Evolutionary conservation across 495 filamentous ascomycete genomes (phyloP).

Genomic region (Chaetomium tenue): DNA sequence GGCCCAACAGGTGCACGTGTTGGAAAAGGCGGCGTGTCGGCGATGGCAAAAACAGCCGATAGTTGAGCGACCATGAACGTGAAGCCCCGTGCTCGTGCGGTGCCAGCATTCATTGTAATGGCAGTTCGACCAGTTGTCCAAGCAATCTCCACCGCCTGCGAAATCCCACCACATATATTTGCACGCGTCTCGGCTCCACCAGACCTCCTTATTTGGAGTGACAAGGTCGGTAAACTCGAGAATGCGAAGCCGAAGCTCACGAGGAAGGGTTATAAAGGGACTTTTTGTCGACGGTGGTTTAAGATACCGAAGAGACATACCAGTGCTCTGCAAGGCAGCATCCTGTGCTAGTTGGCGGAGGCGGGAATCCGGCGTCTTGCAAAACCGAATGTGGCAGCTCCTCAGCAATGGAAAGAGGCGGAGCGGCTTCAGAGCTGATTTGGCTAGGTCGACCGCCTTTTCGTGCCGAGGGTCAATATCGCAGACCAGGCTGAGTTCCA

Average conservation of each 20-base stretch:
- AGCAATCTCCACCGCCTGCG: not conserved
- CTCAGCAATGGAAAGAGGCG: not conserved
- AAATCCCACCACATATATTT: not conserved
- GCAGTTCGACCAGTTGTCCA: not conserved
- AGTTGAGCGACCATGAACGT: not conserved
- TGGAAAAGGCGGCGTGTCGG: slow-evolving; percentile 13
- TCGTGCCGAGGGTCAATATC: slow-evolving; percentile 7
- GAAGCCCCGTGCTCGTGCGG: not conserved
- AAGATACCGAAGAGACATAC: not conserved
- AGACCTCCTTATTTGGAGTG: slow-evolving; percentile 21
- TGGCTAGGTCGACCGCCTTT: not conserved
- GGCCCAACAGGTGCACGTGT: slow-evolving; percentile 17
- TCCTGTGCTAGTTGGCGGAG: slow-evolving; percentile 5
- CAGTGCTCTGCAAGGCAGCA: not conserved
- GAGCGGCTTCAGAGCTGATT: not conserved
- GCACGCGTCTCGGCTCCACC: slow-evolving; percentile 7
- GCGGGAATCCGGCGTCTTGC: not conserved
- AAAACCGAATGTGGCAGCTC: slow-evolving; percentile 14
- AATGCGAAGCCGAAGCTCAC: slow-evolving; percentile 17
- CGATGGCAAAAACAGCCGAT: slow-evolving; percentile 21
- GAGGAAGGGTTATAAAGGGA: not conserved
- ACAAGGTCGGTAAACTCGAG: slow-evolving; percentile 18
- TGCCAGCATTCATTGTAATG: not conserved
- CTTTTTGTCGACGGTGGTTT: not conserved
- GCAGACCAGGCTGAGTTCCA: slow-evolving; percentile 21